phyloP scores from a whole-genome alignment of 306 rosid genomes.

The Rosa chinensis region DNA sequence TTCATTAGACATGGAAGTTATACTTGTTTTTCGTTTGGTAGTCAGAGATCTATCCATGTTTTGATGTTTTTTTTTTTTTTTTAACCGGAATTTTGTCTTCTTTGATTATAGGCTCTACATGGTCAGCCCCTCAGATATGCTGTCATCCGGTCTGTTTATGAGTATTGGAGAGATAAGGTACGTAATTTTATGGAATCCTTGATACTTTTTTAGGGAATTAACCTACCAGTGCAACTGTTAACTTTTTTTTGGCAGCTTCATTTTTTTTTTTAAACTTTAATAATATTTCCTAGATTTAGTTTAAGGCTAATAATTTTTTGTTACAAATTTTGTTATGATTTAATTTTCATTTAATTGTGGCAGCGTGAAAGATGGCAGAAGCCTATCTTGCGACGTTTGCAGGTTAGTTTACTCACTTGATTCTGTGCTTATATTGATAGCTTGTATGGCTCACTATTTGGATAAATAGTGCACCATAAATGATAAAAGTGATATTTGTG shows the following conservation, averaged over 20 bases:
- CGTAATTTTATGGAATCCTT: background rate
- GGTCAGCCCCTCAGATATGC: conserved; percentile 52
- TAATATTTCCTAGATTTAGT: background rate
- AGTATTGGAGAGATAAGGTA: conserved; percentile 96
- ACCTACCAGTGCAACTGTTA: background rate
- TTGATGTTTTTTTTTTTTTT: background rate
- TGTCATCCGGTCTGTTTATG: conserved; percentile 57
- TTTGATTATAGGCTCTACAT: conserved; percentile 64
- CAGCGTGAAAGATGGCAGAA: conserved; percentile 70
- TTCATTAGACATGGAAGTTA: background rate
- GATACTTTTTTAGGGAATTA: background rate
- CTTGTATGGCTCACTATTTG: background rate
- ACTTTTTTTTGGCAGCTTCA: background rate
- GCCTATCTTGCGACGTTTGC: conserved; percentile 56
- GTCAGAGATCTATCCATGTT: background rate
- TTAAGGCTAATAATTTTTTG: background rate
- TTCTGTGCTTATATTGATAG: conserved; percentile 1
- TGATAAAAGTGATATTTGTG: no score
- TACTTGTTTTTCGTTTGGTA: background rate
- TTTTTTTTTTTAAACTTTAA: background rate
- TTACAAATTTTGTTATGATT: conserved; percentile 1
- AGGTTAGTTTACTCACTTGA: conserved; percentile 32
- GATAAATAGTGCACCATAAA: background rate
- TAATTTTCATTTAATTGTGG: conserved; percentile 5
- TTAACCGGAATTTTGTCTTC: conserved; percentile 6